Evolutionary conservation across 306 rosid genomes (phyloP), one percentile per base, ranked within the genome.

Genomic region (Alnus rubra): DNA sequence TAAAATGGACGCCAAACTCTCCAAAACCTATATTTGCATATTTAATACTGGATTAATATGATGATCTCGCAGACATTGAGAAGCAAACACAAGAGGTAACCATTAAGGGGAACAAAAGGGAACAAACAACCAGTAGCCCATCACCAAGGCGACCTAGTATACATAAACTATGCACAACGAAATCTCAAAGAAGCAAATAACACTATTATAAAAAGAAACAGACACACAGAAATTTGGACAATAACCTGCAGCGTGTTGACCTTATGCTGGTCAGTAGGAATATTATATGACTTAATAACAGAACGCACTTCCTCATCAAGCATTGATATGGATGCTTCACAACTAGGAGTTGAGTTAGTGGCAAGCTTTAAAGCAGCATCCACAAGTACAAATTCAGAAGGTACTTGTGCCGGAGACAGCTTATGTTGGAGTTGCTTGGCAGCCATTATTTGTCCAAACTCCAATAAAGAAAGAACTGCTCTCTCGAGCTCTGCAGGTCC

Each of bases 381-480:
- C 4, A 95, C 97, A 65, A 95, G 94, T 82, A 84, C 82, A 79
- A 95, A 85, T 77, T 92, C 98, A 73, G 93, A 80, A 77, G 97
- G 96, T 62, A 91, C 79, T 81, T 88, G 83, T 51, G 84, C 91
- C 12, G 98, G 97, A 75, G 98, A 95, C 77, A 95, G 88, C 91
- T 95, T 95, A 84, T 84, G 82, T 45, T 95, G 98, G 73, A 92
- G 92, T 81, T 95, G 97, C 88, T 95, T 92, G 78, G 98, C 91
- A 5, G 97, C 98, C 9, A 90, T 74, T 84, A 92, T 88, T 90
- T 95, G 98, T 75, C 98, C 97, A 86, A 90, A 92, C 82, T 95
- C 98, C 87, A 95, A 87, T 74, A 92, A 86, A 23, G 98, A 95
- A 86, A 95, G 98, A 69, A 92, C 94, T 69, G 98, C 98, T 77